phyloP scores from a whole-genome alignment of 345 rosid genomes.

The Noccaea caerulescens region DNA sequence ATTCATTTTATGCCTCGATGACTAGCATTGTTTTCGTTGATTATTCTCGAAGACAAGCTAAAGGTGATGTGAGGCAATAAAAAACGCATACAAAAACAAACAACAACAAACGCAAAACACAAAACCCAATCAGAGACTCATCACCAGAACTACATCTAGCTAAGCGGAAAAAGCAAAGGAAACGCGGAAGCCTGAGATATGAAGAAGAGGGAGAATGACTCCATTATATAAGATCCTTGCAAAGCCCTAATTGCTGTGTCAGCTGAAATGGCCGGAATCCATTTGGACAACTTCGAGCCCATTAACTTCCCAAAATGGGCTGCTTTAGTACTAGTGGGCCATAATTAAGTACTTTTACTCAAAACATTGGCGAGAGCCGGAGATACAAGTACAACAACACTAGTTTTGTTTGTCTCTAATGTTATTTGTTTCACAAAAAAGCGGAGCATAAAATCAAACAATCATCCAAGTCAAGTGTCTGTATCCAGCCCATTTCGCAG shows the following conservation, averaged over 20 bases:
- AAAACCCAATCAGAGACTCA: not conserved
- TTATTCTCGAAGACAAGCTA: constrained; percentile 45
- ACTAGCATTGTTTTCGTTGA: constrained; percentile 45
- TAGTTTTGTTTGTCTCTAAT: constrained; percentile 30
- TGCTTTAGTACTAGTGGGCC: not conserved
- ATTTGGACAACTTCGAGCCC: not conserved
- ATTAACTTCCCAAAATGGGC: not conserved
- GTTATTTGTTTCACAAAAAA: constrained; percentile 16
- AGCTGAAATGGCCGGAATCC: not conserved
- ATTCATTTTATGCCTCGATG: constrained; percentile 43
- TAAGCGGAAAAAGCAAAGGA: not conserved
- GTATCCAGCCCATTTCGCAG: constrained; percentile 90
- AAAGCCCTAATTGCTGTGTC: constrained; percentile 24
- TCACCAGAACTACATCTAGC: not conserved
- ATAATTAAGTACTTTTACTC: not conserved
- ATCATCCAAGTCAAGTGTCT: constrained; percentile 95
- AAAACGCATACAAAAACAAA: not conserved
- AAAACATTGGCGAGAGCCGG: not conserved
- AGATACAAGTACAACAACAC: constrained; percentile 16
- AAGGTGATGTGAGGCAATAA: constrained; percentile 47
- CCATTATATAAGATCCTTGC: constrained; percentile 24
- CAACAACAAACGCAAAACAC: not conserved
- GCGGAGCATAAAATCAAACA: constrained; percentile 44
- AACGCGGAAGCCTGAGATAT: not conserved
- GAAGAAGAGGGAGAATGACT: not conserved